phyloP scores from a whole-genome alignment of 345 rosid species.

The Microcos paniculata region DNA sequence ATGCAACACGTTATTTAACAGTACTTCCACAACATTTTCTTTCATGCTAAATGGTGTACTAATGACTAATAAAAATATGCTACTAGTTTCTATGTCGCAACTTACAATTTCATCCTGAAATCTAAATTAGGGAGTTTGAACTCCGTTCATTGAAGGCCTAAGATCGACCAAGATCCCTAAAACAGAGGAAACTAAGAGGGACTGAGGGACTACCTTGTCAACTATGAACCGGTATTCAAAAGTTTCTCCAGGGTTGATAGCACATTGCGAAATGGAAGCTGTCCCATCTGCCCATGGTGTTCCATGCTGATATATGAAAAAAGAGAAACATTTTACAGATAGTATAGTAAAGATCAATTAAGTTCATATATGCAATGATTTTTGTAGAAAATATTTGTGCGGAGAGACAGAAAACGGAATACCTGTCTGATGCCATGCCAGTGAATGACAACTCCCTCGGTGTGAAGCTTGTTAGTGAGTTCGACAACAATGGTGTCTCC shows the following conservation, averaged over 20 bases:
- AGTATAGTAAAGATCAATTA: not conserved
- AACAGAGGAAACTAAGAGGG: too few relatives aligned
- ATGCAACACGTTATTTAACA: not conserved
- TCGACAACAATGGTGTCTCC: conserved; percentile 64
- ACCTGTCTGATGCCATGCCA: conserved; percentile 98
- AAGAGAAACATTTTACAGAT: too few relatives aligned
- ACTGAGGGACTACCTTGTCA: conserved; percentile 43
- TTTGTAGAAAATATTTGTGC: not conserved
- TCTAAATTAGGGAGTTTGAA: too few relatives aligned
- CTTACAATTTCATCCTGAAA: too few relatives aligned
- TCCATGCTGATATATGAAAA: conserved; percentile 40
- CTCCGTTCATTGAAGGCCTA: too few relatives aligned
- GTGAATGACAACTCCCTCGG: conserved; percentile 85
- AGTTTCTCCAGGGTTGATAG: conserved; percentile 70
- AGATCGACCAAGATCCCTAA: too few relatives aligned
- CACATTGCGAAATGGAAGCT: conserved; percentile 72
- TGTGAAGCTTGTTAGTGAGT: conserved; percentile 60
- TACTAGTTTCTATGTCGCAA: too few relatives aligned
- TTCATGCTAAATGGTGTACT: too few relatives aligned
- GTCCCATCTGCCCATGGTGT: conserved; percentile 93
- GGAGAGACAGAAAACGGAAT: not conserved
- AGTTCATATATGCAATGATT: not conserved
- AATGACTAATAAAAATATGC: too few relatives aligned
- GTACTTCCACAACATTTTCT: not conserved
- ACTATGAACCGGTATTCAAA: conserved; percentile 66